Conservation (phyloP, 2,329 filamentous ascomycete genomes). For the Calonectria montana region DNA sequence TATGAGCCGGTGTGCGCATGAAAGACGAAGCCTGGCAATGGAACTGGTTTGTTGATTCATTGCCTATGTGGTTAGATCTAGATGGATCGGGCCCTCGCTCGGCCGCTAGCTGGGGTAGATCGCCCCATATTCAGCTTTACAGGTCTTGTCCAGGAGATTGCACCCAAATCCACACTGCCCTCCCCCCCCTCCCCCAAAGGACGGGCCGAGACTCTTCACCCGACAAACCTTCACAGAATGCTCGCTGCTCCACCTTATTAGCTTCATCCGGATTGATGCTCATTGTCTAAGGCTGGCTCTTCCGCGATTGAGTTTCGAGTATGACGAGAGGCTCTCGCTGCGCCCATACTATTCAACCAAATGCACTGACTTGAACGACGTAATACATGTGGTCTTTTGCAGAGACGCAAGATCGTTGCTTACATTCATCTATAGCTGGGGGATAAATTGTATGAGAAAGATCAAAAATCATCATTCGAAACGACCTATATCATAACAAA, state of each 20-base stretch:
- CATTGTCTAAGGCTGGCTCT: background rate
- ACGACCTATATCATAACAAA: slow-evolving; percentile 24
- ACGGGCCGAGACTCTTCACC: slow-evolving; percentile 14
- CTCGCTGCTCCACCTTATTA: background rate
- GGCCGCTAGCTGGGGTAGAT: slow-evolving; percentile 10
- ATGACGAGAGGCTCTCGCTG: background rate
- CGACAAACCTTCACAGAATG: background rate
- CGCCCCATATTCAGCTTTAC: slow-evolving; percentile 30
- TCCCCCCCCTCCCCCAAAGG: background rate
- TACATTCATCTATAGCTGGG: slow-evolving; percentile 27
- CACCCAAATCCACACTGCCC: slow-evolving; percentile 15
- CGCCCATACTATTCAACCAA: background rate
- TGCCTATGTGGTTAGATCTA: background rate
- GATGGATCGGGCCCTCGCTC: background rate
- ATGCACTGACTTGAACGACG: background rate
- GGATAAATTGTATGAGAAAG: slow-evolving; percentile 5
- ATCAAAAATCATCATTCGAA: slow-evolving; percentile 4
- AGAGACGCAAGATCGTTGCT: slow-evolving; percentile 26
- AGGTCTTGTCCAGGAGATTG: slow-evolving; percentile 17
- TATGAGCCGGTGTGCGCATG: no score
- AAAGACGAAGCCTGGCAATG: background rate
- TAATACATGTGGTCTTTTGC: background rate
- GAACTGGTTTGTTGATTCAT: background rate
- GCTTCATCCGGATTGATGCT: background rate
- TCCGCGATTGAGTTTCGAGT: background rate